These are phyloP conservation scores for Glycyrrhiza uralensis DNA, from an alignment of 306 rosid genomes.

Conservation along the genomic window DNA sequence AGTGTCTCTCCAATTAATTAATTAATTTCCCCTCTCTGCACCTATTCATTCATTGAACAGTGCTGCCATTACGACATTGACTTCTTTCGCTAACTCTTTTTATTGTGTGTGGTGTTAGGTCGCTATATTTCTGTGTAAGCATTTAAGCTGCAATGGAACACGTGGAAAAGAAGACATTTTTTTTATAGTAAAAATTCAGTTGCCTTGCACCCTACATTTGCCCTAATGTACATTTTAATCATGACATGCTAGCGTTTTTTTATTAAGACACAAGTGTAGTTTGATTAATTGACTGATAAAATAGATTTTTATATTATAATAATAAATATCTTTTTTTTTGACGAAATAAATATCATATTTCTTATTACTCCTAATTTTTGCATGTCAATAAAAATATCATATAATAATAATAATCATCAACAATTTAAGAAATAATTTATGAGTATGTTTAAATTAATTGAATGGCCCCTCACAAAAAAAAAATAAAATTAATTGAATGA, in stretches of 20 bases:
- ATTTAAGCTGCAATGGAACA: background rate
- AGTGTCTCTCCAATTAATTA: no score
- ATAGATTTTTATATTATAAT: no score
- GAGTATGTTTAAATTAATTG: background rate
- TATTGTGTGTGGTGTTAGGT: constrained; percentile 21
- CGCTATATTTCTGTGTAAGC: background rate
- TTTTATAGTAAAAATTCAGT: background rate
- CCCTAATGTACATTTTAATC: background rate
- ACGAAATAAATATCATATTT: no score
- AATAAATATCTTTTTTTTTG: no score
- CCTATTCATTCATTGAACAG: background rate
- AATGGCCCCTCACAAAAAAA: no score
- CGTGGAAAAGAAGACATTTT: background rate
- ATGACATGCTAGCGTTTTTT: background rate
- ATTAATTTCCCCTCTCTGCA: background rate
- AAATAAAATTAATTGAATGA: no score
- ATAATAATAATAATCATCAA: no score
- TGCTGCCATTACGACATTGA: constrained; percentile 4
- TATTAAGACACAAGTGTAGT: background rate
- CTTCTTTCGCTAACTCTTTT: background rate
- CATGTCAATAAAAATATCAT: background rate
- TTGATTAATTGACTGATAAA: no score
- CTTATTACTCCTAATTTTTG: no score
- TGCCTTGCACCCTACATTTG: constrained; percentile 7
- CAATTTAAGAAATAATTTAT: no score